Base-by-base conservation (phyloP, 2,329 filamentous ascomycete genomes). In the Aaosphaeria pasadenensis region DNA sequence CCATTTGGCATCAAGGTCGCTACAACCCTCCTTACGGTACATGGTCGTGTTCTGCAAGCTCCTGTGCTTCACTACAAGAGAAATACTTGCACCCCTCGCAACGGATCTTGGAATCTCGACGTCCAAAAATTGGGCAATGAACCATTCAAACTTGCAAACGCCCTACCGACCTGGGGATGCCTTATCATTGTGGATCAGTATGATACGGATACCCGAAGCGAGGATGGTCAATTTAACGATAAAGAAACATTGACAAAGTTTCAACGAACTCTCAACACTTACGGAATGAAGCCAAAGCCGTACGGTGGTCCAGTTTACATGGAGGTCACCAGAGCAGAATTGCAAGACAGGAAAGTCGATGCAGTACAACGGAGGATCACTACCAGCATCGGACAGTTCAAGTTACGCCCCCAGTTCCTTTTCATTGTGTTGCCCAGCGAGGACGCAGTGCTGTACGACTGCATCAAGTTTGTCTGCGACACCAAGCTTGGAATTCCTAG, bases 81-180 rank as follows among this genome's bases (percentile, higher is more conserved):
- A 11, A 53, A 32, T 43, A 11, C 46, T 5, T 48, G 56, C 44
- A 49, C 77, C 5, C 71, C 79, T 0, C 52, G 47, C 1, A 70
- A 72, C n/a, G 88, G 86, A 0, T 76, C 77, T 1, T 94, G 88
- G 89, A 90, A 91, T 58, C 80, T 92, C 74, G 57, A 63, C 30
- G 35, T 49, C 4, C 30, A 46, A 5, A n/a, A 42, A 6, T 49
- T 65, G 11, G 62, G 62, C 1, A 7, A 52, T 7, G 55, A 60
- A 9, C 66, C 65, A 4, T 67, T 68, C 43, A 53, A 54, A 9
- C 32, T 53, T 4, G 52, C 56, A 3, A 60, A 50, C 32, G 39
- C 47, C 1, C 46, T 70, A 2, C 52, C 53, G 1, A 44, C 47
- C 2, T 69, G 65, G 65, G 59, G 53, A 35, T 63, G 55, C 5